These are phyloP conservation scores for Candida pseudoviswanathii DNA, from an alignment of 1,139 yeast species.

Conservation along the genomic window DNA sequence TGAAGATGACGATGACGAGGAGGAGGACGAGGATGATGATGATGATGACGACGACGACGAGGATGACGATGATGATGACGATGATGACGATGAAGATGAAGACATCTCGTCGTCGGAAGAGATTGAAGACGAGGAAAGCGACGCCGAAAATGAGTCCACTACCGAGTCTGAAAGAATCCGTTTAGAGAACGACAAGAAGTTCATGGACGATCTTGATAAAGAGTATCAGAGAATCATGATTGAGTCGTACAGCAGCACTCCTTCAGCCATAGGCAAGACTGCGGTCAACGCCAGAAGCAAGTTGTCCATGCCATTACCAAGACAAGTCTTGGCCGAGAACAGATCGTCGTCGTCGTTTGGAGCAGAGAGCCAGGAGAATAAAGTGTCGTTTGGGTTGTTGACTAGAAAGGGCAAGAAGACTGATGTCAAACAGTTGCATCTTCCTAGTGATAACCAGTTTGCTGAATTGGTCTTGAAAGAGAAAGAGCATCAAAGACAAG, in stretches of 20 bases:
- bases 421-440: slow-evolving; percentile 42
- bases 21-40: slow-evolving; percentile 22
- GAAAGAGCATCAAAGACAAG: slow-evolving; percentile 34
- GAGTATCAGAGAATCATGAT: slow-evolving; percentile 53
- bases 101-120: slow-evolving; percentile 15
- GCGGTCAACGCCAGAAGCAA: slow-evolving; percentile 14
- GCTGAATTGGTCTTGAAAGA: slow-evolving; percentile 41
- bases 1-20: slow-evolving; percentile 23
- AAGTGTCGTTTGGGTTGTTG: slow-evolving; percentile 53
- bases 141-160: slow-evolving; percentile 11
- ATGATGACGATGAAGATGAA: slow-evolving; percentile 17
- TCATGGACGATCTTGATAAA: slow-evolving; percentile 54
- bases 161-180: slow-evolving; percentile 16
- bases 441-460: slow-evolving; percentile 53
- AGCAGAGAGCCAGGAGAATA: slow-evolving; percentile 4
- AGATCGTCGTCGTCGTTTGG: background rate
- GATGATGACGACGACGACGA: slow-evolving; percentile 23
- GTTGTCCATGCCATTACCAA: slow-evolving; percentile 26
- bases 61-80: slow-evolving; percentile 18
- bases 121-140: slow-evolving; percentile 14
- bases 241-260: slow-evolving; percentile 45
- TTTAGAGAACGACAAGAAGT: slow-evolving; percentile 43
- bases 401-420: slow-evolving; percentile 53
- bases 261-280: background rate
- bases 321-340: slow-evolving; percentile 7